Percentiles rank a stretch among this genome's conserved stretches.
phyloP scores from a whole-genome alignment of 352 stramenopile species.

The Globisporangium solare region DNA sequence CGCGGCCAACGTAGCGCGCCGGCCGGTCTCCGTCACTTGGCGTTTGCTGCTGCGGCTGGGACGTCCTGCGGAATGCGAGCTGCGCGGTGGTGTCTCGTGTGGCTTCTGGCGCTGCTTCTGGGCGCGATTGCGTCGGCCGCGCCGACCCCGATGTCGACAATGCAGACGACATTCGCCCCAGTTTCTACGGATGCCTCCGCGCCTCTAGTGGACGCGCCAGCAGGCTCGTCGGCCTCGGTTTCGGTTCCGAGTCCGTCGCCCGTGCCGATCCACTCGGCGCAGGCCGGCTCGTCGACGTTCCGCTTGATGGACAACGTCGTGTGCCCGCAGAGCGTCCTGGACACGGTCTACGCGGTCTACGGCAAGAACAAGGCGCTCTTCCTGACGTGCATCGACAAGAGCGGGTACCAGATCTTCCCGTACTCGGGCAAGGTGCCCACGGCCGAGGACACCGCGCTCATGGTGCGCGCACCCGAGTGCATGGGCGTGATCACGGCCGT shows the following conservation, averaged over 20 bases:
- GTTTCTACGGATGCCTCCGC: not conserved
- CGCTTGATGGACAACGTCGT: slow-evolving; percentile 39
- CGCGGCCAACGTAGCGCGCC: no score
- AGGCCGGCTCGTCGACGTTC: slow-evolving; percentile 38
- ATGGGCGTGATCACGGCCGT: slow-evolving; percentile 45
- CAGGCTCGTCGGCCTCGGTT: not conserved
- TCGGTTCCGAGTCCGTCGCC: not conserved
- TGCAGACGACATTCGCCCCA: not conserved
- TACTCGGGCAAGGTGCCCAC: slow-evolving; percentile 47
- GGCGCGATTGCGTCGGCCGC: slow-evolving; percentile 1
- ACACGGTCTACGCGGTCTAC: slow-evolving; percentile 37
- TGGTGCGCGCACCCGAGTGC: slow-evolving; percentile 43
- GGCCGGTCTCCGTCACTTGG: no score
- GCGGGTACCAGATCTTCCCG: slow-evolving; percentile 54
- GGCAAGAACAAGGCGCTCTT: slow-evolving; percentile 45
- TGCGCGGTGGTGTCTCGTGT: not conserved
- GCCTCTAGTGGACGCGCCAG: not conserved
- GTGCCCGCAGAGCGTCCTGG: slow-evolving; percentile 31
- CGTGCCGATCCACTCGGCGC: slow-evolving; percentile 26
- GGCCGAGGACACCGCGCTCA: slow-evolving; percentile 24
- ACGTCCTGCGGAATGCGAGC: no score
- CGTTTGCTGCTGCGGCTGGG: no score
- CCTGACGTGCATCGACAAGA: slow-evolving; percentile 39
- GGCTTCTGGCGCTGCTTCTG: not conserved
- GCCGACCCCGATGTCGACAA: not conserved